Conservation (phyloP, 2,329 filamentous ascomycete species). For the Meredithiella fracta region DNA sequence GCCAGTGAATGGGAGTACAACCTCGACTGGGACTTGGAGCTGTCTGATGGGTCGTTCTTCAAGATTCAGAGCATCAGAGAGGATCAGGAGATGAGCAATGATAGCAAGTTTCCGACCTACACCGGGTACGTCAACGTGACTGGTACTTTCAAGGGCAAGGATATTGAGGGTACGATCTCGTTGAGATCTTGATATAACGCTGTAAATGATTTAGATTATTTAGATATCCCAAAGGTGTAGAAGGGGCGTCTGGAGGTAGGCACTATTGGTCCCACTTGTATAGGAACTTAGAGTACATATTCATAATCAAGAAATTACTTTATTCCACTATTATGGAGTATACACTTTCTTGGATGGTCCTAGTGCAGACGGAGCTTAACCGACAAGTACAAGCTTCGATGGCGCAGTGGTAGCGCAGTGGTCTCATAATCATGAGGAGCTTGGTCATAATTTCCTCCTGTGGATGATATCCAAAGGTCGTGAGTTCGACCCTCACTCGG, state of each 20-base stretch:
- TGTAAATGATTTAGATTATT: too few relatives aligned
- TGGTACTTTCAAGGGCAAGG: not conserved
- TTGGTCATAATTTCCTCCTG: conserved; percentile 7
- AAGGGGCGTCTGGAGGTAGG: too few relatives aligned
- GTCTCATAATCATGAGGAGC: conserved; percentile 15
- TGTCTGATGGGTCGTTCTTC: not conserved
- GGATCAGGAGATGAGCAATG: not conserved
- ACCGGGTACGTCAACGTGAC: not conserved
- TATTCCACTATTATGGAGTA: not conserved
- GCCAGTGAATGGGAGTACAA: not conserved
- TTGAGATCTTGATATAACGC: too few relatives aligned
- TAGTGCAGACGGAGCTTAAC: not conserved
- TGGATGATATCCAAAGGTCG: conserved; percentile 15
- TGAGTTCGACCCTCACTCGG: conserved; percentile 16
- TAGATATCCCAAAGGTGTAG: too few relatives aligned
- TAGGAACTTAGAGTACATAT: too few relatives aligned
- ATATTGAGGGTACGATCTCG: not conserved
- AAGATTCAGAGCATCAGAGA: not conserved
- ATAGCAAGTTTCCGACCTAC: not conserved
- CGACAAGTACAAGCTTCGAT: conserved; percentile 14
- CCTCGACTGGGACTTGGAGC: not conserved
- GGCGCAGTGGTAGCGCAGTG: conserved; percentile 15
- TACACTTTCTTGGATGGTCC: not conserved
- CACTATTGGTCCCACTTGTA: not conserved
- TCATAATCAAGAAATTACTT: not conserved